A percentile compares a stretch with the other conserved stretches of the same genome.
phyloP scores from a whole-genome alignment of 345 rosid genomes.

The Citrus australasica region DNA sequence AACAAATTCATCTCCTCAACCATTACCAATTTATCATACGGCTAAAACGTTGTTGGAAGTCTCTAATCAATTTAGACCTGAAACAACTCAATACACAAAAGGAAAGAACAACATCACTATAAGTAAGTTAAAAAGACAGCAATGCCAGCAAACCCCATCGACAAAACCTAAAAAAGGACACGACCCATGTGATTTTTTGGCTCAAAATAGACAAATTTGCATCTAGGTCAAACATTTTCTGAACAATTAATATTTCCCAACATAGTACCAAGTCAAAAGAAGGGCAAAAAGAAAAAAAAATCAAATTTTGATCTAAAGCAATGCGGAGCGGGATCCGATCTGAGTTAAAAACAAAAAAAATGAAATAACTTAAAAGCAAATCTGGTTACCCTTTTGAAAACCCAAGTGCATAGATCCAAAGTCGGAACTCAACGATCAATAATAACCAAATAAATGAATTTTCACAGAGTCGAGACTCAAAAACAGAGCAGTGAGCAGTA shows the following conservation, averaged over 20 bases:
- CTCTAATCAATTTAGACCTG: neutral
- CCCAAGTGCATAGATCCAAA: conserved; percentile 11
- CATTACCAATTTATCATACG: neutral
- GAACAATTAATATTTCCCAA: conserved; percentile 1
- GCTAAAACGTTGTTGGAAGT: neutral
- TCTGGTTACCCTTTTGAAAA: neutral
- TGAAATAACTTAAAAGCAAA: neutral
- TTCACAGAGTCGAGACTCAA: neutral
- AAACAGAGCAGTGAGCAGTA: neutral
- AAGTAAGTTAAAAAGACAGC: neutral
- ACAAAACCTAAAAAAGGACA: neutral
- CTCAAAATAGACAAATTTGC: neutral
- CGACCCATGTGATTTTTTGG: neutral
- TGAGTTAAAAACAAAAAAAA: neutral
- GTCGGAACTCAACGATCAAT: neutral
- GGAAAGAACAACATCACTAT: neutral
- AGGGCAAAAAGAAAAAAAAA: neutral
- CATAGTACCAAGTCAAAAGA: neutral
- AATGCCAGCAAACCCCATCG: neutral
- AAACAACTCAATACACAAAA: neutral
- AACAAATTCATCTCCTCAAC: conserved; percentile 6
- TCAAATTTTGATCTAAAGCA: conserved; percentile 1
- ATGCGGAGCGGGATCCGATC: conserved; percentile 18
- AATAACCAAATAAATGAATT: neutral
- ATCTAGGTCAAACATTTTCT: conserved; percentile 3